These are phyloP conservation scores for Plenodomus biglobosus DNA, from an alignment of 2,329 filamentous ascomycete genomes.

Conservation along the genomic window DNA sequence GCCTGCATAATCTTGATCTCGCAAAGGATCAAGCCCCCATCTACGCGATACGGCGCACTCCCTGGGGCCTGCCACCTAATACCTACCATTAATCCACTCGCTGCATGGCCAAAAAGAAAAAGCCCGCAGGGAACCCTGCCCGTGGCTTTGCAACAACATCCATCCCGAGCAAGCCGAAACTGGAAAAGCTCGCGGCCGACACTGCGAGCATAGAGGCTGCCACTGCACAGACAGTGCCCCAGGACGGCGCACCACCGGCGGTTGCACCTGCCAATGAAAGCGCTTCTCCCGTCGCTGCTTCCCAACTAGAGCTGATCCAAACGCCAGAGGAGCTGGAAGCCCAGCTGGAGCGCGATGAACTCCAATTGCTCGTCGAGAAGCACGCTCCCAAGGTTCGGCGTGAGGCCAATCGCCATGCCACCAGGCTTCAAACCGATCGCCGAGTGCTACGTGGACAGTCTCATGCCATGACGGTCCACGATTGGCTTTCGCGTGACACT, in stretches of 20 bases:
- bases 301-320: conserved; percentile 48
- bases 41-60: conserved; percentile 39
- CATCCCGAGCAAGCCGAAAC: conserved; percentile 77
- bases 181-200: conserved; percentile 28
- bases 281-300: conserved; percentile 18
- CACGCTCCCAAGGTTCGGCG: conserved; percentile 75
- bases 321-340: conserved; percentile 87
- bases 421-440: conserved; percentile 80
- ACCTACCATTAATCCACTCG: neutral
- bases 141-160: conserved; percentile 94
- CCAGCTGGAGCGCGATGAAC: conserved; percentile 85
- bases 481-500: conserved; percentile 80
- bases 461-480: conserved; percentile 67
- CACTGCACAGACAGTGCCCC: conserved; percentile 9
- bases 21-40: conserved; percentile 39
- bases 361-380: conserved; percentile 86
- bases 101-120: conserved; percentile 89
- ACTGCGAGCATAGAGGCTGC: conserved; percentile 8
- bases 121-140: conserved; percentile 81
- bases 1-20: conserved; percentile 38
- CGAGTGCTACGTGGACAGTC: conserved; percentile 79
- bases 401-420: conserved; percentile 74
- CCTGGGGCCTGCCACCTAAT: conserved; percentile 14
- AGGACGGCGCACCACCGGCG: conserved; percentile 15
- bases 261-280: conserved; percentile 5